A percentile compares a stretch with the other conserved stretches of the same genome.
Evolutionary conservation across 2,329 filamentous ascomycete genomes (phyloP).

Genomic region (Apiospora arundinis): DNA sequence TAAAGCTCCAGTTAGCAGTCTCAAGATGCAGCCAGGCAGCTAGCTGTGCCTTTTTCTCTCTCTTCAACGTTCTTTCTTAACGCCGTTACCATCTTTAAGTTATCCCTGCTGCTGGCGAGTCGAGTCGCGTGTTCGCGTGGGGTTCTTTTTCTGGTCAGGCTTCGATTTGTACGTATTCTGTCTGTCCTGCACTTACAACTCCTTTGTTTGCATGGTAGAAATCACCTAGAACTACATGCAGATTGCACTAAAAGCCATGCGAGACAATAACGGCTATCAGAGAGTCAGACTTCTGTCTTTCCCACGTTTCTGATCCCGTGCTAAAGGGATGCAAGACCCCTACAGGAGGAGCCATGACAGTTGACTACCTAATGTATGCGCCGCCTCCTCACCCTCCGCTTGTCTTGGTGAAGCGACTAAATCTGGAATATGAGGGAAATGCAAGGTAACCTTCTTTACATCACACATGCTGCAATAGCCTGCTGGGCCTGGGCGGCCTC

Average conservation of each 20-base stretch:
- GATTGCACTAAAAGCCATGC: not conserved
- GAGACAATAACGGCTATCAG: conserved; percentile 6
- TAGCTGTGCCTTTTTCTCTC: not conserved
- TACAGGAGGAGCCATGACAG: not conserved
- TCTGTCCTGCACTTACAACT: not conserved
- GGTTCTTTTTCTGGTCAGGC: not conserved
- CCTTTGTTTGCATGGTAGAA: not conserved
- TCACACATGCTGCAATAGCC: not conserved
- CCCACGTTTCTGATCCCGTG: conserved; percentile 4
- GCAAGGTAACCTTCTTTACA: conserved; percentile 4
- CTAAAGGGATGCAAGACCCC: not conserved
- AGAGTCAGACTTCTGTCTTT: conserved; percentile 8
- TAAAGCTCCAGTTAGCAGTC: conserved; percentile 6
- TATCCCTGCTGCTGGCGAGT: conserved; percentile 2
- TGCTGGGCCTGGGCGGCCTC: not conserved
- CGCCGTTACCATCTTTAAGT: conserved; percentile 10
- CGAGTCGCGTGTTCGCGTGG: conserved; percentile 6
- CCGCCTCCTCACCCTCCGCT: not conserved
- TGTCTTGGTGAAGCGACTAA: conserved; percentile 9
- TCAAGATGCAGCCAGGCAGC: conserved; percentile 17
- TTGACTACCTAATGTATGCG: too few relatives aligned
- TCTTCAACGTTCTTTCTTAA: not conserved
- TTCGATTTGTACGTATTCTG: not conserved
- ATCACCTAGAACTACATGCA: not conserved
- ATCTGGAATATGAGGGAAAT: not conserved